These are phyloP conservation scores for Strobilomyces confusus DNA, from an alignment of 768 basidiomycete genomes.

Conservation along the genomic window DNA sequence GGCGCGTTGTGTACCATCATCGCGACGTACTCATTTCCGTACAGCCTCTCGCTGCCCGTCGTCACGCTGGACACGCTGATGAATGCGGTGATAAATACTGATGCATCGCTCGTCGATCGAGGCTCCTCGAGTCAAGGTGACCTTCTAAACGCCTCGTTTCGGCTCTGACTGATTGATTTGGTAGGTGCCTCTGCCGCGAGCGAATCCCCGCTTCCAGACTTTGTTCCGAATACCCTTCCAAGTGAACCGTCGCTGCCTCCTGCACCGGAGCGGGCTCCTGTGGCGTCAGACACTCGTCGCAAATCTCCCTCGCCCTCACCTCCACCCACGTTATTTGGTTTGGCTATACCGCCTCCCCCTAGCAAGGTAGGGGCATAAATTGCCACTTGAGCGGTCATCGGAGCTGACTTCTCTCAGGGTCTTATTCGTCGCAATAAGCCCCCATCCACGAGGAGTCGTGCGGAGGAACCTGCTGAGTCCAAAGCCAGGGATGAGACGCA, in stretches of 20 bases:
- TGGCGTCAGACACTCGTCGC: constrained; percentile 11
- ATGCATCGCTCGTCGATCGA: constrained; percentile 31
- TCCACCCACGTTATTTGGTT: constrained; percentile 16
- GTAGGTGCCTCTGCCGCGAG: constrained; percentile 7
- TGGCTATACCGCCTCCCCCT: constrained; percentile 23
- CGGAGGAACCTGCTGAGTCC: constrained; percentile 3
- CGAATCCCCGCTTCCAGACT: constrained; percentile 42
- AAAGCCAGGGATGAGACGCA: constrained; percentile 10
- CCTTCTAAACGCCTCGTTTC: background rate
- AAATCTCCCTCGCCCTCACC: constrained; percentile 18
- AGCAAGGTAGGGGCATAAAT: constrained; percentile 13
- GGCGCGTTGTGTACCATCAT: constrained; percentile 6
- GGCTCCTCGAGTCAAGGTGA: constrained; percentile 21
- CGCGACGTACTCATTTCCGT: constrained; percentile 4
- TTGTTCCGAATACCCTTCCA: constrained; percentile 50
- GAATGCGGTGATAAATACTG: constrained; percentile 42
- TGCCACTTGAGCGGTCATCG: background rate
- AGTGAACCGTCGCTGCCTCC: constrained; percentile 45
- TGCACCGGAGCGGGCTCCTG: constrained; percentile 7
- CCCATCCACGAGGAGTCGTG: constrained; percentile 9
- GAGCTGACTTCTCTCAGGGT: constrained; percentile 10
- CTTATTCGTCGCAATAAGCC: constrained; percentile 24
- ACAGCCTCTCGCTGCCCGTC: constrained; percentile 42
- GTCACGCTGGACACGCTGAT: constrained; percentile 45
- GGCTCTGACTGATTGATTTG: background rate